Evolutionary conservation across 306 rosid species (phyloP).

Genomic region (Arachis hypogaea): DNA sequence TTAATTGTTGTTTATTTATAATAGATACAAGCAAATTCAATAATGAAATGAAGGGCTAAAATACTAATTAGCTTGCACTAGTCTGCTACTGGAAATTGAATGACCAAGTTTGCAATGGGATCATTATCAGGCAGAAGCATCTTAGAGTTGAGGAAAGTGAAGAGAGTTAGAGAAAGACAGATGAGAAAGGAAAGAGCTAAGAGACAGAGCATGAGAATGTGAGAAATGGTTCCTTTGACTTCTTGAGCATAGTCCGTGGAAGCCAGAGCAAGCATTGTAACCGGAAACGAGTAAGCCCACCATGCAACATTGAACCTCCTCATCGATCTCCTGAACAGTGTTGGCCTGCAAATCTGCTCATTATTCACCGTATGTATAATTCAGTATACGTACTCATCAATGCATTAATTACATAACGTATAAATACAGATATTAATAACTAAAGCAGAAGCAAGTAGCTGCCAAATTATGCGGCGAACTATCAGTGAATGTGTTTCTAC

Average conservation of each 20-base stretch:
- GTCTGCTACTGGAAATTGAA: not conserved
- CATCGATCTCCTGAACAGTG: conserved; percentile 62
- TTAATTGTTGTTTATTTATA: not conserved
- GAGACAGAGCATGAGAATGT: conserved; percentile 46
- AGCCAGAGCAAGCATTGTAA: conserved; percentile 60
- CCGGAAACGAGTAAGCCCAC: conserved; percentile 73
- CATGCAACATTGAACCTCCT: conserved; percentile 62
- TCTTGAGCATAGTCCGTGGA: conserved; percentile 50
- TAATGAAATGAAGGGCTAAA: conserved; percentile 1
- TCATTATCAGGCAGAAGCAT: conserved; percentile 59
- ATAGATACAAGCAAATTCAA: too few species aligned
- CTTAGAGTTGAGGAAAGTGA: conserved; percentile 51
- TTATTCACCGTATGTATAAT: too few species aligned
- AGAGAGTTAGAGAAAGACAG: conserved; percentile 32
- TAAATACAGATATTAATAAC: not conserved
- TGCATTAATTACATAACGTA: not conserved
- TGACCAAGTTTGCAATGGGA: conserved; percentile 41
- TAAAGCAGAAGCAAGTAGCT: not conserved
- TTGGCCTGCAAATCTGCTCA: conserved; percentile 60
- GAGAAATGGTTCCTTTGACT: conserved; percentile 47
- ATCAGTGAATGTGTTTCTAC: not conserved
- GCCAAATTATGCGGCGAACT: conserved; percentile 9
- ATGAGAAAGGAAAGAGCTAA: conserved; percentile 47
- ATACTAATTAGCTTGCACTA: not conserved
- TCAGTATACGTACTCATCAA: too few species aligned